Evolutionary conservation across 305 asterid species (phyloP), one percentile per base, ranked within the genome.

Genomic region (Salvia sclarea): DNA sequence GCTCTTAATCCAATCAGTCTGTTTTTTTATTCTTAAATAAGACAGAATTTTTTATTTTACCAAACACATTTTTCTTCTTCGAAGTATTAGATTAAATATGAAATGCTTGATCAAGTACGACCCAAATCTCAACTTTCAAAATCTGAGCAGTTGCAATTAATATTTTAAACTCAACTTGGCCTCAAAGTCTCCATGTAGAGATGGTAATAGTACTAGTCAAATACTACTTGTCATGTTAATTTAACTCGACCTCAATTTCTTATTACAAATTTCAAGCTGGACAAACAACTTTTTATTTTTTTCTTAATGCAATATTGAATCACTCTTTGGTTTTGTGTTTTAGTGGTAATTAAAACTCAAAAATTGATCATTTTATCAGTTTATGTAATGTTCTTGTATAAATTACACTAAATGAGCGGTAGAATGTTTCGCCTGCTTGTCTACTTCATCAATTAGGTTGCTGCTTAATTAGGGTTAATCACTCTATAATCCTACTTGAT

Each of bases 111-210:
- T 52, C 65, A 75, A 79, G 63, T 68, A 68, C 48, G 18, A 74
- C 79, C 57, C 69, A 50, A 57, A 74, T 83, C 73, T 64, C 56
- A 48, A 75, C 50, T 60, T 67, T 76, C 31, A 54, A 75, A 62
- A 44, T 21, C 65, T 75, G 78, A 71, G 77, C 68, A 57, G 64
- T 53, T 17, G 14, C n/a, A 59, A 20, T 16, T 22, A 62, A 35
- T 66, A 56, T 6, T 64, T 63, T 54, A 72, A 66, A 43, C 58
- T 22, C 86, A 75, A 78, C n/a, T 82, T 79, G 86, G 81, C 86
- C 79, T 53, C 73, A 75, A 73, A 76, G 80, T 78, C 84, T 71
- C 75, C 84, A 76, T 48, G 37, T 71, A 53, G 66, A 25, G 70
- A 17, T 55, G 43, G 21, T 24, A 13, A 6, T 52, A 14, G 4